Conservation (phyloP, 1,139 yeast genomes). For the Suhomyces bolitotheri region DNA sequence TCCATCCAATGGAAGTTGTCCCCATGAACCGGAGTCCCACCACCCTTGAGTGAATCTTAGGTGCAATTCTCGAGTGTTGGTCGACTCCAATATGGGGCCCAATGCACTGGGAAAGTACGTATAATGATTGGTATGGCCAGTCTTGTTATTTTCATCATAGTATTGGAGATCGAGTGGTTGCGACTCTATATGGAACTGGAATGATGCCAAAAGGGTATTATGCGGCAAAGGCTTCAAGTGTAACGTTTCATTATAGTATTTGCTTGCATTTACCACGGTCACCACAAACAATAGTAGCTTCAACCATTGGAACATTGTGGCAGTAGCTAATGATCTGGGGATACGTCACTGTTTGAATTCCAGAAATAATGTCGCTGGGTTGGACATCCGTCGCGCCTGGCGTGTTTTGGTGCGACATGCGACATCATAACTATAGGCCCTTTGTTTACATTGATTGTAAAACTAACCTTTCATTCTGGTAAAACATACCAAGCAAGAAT, state of each 20-base stretch:
- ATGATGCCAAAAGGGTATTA: constrained; percentile 66
- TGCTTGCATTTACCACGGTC: constrained; percentile 9
- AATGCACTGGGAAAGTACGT: constrained; percentile 77
- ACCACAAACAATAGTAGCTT: constrained; percentile 6
- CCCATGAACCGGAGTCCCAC: constrained; percentile 94
- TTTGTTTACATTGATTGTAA: constrained; percentile 4
- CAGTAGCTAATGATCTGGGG: not conserved
- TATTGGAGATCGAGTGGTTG: constrained; percentile 34
- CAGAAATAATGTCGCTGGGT: too few species aligned
- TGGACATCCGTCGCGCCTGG: too few species aligned
- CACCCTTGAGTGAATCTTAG: constrained; percentile 89
- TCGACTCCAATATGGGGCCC: constrained; percentile 70
- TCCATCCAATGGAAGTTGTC: constrained; percentile 75
- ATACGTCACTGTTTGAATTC: not conserved
- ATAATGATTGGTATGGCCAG: constrained; percentile 48
- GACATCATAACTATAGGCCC: constrained; percentile 1
- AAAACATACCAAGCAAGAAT: not conserved
- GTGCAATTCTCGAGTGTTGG: constrained; percentile 75
- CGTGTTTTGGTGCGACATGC: constrained; percentile 4
- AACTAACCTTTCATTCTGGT: not conserved
- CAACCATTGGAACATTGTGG: constrained; percentile 4
- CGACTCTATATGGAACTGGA: constrained; percentile 65
- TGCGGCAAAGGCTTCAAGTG: constrained; percentile 67
- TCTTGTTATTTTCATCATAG: constrained; percentile 25
- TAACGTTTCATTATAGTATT: constrained; percentile 56